phyloP scores from a whole-genome alignment of 257 asterid species.

The Petunia axillaris region DNA sequence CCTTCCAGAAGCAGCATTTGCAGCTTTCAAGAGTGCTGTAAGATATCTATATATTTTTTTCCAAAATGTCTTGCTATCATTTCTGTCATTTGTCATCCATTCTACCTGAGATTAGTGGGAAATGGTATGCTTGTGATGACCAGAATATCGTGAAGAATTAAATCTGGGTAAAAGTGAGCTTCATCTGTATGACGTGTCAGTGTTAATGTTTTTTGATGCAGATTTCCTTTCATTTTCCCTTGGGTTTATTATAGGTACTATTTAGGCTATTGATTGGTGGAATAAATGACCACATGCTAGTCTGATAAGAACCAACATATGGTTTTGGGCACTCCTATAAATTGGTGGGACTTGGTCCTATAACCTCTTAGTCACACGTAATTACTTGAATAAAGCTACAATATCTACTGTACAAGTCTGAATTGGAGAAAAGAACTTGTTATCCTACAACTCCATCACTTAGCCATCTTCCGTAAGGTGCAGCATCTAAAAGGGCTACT shows the following conservation, averaged over 20 bases:
- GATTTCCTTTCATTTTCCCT: neutral
- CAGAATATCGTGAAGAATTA: conserved; percentile 22
- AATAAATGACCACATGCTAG: conserved; percentile 19
- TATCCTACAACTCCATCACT: conserved; percentile 16
- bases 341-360: conserved; percentile 17
- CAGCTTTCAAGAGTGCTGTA: conserved; percentile 86
- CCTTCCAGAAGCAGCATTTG: conserved; percentile 87
- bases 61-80: conserved; percentile 26
- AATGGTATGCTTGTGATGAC: conserved; percentile 1
- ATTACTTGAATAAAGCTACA: neutral
- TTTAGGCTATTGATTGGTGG: conserved; percentile 10
- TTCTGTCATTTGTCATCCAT: conserved; percentile 9
- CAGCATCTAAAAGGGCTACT: neutral
- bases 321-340: neutral
- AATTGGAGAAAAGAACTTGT: neutral
- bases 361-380: conserved; percentile 18
- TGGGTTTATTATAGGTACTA: neutral
- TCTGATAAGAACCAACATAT: neutral
- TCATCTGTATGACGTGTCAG: conserved; percentile 18
- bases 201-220: neutral
- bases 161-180: conserved; percentile 11
- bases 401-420: conserved; percentile 7
- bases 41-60: conserved; percentile 42
- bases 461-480: conserved; percentile 13
- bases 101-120: conserved; percentile 22